Conservation (phyloP, 1,284 basidiomycete genomes). For the Apiotrichum veenhuisii region DNA sequence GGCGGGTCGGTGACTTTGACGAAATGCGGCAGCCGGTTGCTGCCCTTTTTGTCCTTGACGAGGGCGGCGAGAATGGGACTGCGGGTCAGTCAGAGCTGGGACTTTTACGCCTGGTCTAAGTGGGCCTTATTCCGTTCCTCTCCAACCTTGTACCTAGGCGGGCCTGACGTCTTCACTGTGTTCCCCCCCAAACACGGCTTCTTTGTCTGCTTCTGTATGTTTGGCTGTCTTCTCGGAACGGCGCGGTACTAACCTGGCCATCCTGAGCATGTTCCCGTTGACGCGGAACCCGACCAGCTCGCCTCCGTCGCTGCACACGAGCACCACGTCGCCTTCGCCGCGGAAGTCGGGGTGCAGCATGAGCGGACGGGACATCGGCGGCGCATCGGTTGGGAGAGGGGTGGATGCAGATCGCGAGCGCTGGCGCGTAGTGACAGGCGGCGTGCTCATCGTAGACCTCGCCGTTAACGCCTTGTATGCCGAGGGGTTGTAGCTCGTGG, state of each 20-base stretch:
- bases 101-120: too few relatives aligned
- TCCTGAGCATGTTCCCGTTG: constrained; percentile 14
- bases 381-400: background rate
- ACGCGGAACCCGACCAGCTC: constrained; percentile 17
- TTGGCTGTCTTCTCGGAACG: background rate
- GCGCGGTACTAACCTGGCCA: constrained; percentile 11
- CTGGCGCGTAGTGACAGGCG: background rate
- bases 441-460: background rate
- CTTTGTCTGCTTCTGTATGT: too few relatives aligned
- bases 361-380: background rate
- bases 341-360: constrained; percentile 16
- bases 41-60: background rate
- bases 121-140: too few relatives aligned
- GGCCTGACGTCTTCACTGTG: background rate
- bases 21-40: background rate
- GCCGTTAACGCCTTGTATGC: background rate
- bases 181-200: too few relatives aligned
- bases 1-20: constrained; percentile 7
- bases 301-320: constrained; percentile 10
- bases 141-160: too few relatives aligned
- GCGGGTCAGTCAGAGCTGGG: background rate
- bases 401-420: background rate
- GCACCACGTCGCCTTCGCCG: constrained; percentile 13
- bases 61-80: constrained; percentile 11
- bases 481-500: background rate